These are phyloP conservation scores for Hypholoma sublateritium DNA, from an alignment of 768 basidiomycete genomes.

Conservation along the genomic window DNA sequence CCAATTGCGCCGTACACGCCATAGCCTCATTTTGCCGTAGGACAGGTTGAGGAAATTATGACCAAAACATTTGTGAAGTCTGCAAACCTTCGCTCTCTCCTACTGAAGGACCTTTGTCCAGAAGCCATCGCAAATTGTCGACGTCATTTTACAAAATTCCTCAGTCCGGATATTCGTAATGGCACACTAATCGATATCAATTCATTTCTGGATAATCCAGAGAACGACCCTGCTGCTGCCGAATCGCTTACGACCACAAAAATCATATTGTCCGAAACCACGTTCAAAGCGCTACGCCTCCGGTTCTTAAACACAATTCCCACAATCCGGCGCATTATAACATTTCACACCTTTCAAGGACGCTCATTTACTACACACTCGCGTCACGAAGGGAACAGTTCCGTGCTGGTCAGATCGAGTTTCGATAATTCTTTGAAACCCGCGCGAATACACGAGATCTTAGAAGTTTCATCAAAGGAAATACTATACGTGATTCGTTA, in stretches of 20 bases:
- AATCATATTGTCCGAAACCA: not conserved
- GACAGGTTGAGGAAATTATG: conserved; percentile 5
- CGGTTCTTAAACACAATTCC: not conserved
- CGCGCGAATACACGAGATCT: not conserved
- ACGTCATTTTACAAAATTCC: not conserved
- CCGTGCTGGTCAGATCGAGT: not conserved
- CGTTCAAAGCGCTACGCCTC: not conserved
- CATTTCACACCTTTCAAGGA: not conserved
- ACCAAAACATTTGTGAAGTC: conserved; percentile 1
- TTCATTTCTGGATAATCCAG: not conserved
- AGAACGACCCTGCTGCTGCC: not conserved
- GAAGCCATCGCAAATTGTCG: conserved; percentile 1
- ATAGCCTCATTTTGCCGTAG: not conserved
- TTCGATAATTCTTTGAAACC: not conserved
- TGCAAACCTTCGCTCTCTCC: conserved; percentile 1
- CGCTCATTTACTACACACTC: not conserved
- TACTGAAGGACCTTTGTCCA: conserved; percentile 6
- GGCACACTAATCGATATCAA: not conserved
- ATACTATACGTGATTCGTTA: not conserved
- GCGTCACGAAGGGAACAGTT: not conserved
- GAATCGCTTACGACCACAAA: not conserved
- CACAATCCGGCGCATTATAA: not conserved
- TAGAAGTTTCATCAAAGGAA: not conserved
- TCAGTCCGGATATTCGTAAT: not conserved
- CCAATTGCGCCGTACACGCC: not conserved